Percentiles rank a stretch among this genome's conserved stretches.
These are phyloP conservation scores for Fusarium vanettenii DNA, from an alignment of 2,329 filamentous ascomycete genomes.

Conservation along the genomic window DNA sequence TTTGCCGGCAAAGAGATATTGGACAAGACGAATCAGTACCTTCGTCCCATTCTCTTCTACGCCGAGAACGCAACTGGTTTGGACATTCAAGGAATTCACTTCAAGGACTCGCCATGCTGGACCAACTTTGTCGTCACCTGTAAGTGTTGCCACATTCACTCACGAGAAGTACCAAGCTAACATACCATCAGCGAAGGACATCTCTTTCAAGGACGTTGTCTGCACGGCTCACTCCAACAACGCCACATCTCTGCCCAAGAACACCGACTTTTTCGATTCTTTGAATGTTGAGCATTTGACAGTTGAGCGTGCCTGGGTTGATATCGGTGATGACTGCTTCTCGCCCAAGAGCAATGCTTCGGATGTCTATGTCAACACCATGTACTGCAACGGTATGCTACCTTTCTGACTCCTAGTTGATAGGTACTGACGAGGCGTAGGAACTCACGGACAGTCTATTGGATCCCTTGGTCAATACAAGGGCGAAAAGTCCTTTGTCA, in stretches of 20 bases:
- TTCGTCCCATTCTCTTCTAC: constrained; percentile 41
- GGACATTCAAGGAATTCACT: constrained; percentile 38
- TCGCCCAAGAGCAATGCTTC: constrained; percentile 42
- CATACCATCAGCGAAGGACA: constrained; percentile 21
- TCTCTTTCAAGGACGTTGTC: constrained; percentile 38
- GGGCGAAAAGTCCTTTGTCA: constrained; percentile 38
- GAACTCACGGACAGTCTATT: constrained; percentile 38
- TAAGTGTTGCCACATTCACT: not conserved
- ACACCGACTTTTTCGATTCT: constrained; percentile 42
- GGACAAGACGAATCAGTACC: constrained; percentile 32
- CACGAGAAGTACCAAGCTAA: not conserved
- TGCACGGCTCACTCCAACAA: constrained; percentile 41
- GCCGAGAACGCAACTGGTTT: constrained; percentile 39
- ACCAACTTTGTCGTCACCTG: constrained; percentile 41
- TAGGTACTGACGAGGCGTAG: not conserved
- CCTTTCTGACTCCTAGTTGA: not conserved
- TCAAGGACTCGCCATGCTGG: constrained; percentile 43
- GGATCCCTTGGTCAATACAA: constrained; percentile 40
- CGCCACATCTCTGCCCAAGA: constrained; percentile 36
- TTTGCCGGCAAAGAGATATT: constrained; percentile 40
- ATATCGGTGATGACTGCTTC: constrained; percentile 42
- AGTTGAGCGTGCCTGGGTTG: constrained; percentile 38
- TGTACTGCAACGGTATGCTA: constrained; percentile 39
- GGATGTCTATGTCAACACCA: constrained; percentile 36
- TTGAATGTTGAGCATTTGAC: constrained; percentile 35